A percentile compares a stretch with the other conserved stretches of the same genome.
Conservation (phyloP, 2,329 filamentous ascomycete species). For the Dendrostoma leiphaemia region DNA sequence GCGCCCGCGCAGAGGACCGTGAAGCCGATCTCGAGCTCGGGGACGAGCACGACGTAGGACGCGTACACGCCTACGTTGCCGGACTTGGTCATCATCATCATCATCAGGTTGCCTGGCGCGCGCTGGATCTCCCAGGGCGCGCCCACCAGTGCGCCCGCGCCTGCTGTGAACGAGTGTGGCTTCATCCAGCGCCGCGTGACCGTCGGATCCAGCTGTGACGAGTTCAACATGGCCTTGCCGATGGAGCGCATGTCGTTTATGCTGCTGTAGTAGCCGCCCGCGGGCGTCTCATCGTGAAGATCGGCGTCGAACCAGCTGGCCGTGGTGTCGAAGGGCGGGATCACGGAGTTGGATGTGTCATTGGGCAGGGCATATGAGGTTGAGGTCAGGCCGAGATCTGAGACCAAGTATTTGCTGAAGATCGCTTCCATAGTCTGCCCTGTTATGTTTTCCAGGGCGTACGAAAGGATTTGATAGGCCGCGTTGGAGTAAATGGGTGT, state of each 20-base stretch:
- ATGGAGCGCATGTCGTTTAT: constrained; percentile 38
- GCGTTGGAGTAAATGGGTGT: constrained; percentile 36
- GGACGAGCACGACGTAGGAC: constrained; percentile 31
- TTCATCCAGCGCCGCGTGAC: constrained; percentile 44
- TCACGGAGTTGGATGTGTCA: constrained; percentile 18
- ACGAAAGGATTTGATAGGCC: constrained; percentile 34
- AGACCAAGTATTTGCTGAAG: constrained; percentile 30
- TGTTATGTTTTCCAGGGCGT: constrained; percentile 39
- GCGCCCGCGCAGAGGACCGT: constrained; percentile 29
- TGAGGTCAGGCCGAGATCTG: constrained; percentile 29
- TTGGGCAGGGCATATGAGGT: constrained; percentile 25
- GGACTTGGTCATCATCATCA: constrained; percentile 26
- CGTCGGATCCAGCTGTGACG: constrained; percentile 31
- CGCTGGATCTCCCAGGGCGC: constrained; percentile 35
- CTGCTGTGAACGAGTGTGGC: constrained; percentile 35
- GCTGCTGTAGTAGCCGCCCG: constrained; percentile 44
- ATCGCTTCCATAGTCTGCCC: constrained; percentile 27
- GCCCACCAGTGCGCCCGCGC: constrained; percentile 35
- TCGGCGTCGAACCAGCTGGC: constrained; percentile 25
- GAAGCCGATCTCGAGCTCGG: constrained; percentile 34
- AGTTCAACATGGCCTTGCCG: constrained; percentile 41
- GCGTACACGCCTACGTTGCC: constrained; percentile 32
- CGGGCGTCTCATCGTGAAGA: constrained; percentile 22
- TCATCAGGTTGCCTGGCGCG: background rate
- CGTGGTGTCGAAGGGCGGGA: constrained; percentile 20